These are phyloP conservation scores for Stephania yunnanensis DNA, from an alignment of 164 flowering plant genomes.

Conservation along the genomic window DNA sequence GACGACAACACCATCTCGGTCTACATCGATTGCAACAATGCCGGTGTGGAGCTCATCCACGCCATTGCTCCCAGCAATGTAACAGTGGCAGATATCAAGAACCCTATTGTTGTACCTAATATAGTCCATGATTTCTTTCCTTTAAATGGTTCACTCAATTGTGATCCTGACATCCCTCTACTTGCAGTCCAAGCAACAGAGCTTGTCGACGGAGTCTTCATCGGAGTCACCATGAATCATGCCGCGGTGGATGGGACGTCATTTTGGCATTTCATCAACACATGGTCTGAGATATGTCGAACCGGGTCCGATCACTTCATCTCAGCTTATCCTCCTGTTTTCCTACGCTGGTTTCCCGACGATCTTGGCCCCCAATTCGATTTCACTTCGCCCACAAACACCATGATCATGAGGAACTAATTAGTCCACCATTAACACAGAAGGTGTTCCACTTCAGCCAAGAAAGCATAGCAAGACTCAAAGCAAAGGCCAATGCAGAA, in stretches of 20 bases:
- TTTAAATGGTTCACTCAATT: slow-evolving; percentile 8
- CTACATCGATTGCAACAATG: slow-evolving; percentile 16
- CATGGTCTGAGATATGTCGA: slow-evolving; percentile 24
- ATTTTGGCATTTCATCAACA: slow-evolving; percentile 31
- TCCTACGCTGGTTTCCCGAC: slow-evolving; percentile 16
- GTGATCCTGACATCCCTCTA: slow-evolving; percentile 19
- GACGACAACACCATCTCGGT: slow-evolving; percentile 10
- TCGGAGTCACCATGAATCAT: slow-evolving; percentile 25
- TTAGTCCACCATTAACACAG: not conserved
- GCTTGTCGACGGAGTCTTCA: slow-evolving; percentile 23
- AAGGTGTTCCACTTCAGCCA: slow-evolving; percentile 14
- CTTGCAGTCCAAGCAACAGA: slow-evolving; percentile 26
- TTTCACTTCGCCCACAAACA: not conserved
- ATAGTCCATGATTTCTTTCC: slow-evolving; percentile 17
- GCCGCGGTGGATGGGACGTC: slow-evolving; percentile 21
- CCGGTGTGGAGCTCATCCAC: slow-evolving; percentile 20
- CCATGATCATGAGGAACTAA: not conserved
- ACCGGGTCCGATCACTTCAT: slow-evolving; percentile 1
- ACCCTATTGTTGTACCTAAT: slow-evolving; percentile 5
- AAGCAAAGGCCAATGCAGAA: slow-evolving; percentile 15
- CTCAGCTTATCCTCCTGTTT: slow-evolving; percentile 7
- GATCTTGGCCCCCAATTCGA: slow-evolving; percentile 8
- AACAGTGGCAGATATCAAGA: slow-evolving; percentile 5
- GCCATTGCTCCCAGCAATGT: slow-evolving; percentile 3
- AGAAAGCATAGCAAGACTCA: slow-evolving; percentile 15